phyloP scores from a whole-genome alignment of 441 rosid genomes.

The Erysimum cheiri region DNA sequence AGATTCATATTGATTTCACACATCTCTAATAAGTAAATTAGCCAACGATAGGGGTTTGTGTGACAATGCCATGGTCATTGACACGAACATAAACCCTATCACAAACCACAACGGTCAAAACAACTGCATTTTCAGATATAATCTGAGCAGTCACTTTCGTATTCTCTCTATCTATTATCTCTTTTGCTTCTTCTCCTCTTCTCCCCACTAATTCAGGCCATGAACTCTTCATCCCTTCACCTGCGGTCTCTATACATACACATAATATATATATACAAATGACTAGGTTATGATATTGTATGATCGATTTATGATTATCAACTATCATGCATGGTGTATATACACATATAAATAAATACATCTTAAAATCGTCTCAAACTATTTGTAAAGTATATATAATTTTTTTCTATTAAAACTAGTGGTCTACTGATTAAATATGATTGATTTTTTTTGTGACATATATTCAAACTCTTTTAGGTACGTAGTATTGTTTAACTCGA shows the following conservation, averaged over 20 bases:
- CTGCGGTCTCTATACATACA: conserved; percentile 46
- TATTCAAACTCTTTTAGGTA: no score
- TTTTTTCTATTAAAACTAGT: no score
- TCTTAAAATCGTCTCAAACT: not conserved
- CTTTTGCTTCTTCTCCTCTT: conserved; percentile 56
- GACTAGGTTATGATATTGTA: not conserved
- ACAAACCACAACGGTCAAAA: conserved; percentile 39
- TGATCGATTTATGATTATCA: not conserved
- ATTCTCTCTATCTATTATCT: conserved; percentile 53
- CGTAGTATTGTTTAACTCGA: no score
- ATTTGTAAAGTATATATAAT: not conserved
- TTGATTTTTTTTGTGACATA: no score
- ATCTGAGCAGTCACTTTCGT: conserved; percentile 46
- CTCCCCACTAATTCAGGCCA: conserved; percentile 61
- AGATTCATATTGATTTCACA: conserved; percentile 2
- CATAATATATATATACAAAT: not conserved
- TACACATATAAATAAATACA: not conserved
- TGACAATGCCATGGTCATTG: conserved; percentile 41
- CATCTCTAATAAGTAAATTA: not conserved
- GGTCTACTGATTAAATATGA: no score
- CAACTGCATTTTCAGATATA: conserved; percentile 44
- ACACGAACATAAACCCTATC: conserved; percentile 56
- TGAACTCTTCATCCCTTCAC: conserved; percentile 52
- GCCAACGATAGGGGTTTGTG: conserved; percentile 41
- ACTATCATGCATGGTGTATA: not conserved